These are phyloP conservation scores for Fusarium luffae DNA, from an alignment of 2,329 filamentous ascomycete genomes.

Conservation along the genomic window DNA sequence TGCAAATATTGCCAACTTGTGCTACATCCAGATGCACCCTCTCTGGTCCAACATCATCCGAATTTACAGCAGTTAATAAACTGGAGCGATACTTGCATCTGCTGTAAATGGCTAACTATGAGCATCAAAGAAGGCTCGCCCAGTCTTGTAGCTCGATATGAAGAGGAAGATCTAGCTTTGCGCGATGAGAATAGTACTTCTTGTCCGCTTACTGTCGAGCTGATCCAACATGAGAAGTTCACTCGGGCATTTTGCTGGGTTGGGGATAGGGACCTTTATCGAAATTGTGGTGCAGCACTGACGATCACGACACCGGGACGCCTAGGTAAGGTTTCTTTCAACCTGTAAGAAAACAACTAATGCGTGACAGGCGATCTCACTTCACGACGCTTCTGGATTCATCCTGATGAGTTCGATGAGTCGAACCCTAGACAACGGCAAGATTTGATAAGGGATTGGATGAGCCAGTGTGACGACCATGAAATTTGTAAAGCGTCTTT, in stretches of 20 bases:
- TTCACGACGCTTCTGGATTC: not conserved
- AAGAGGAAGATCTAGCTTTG: not conserved
- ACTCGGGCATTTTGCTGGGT: not conserved
- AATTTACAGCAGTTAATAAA: not conserved
- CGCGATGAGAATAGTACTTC: not conserved
- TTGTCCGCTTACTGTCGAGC: not conserved
- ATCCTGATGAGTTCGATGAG: not conserved
- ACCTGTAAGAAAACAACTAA: not conserved
- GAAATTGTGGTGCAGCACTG: not conserved
- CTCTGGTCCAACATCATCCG: not conserved
- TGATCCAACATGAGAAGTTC: not conserved
- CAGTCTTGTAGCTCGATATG: not conserved
- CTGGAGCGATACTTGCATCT: not conserved
- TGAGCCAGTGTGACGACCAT: not conserved
- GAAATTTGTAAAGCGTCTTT: not conserved
- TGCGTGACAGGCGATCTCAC: not conserved
- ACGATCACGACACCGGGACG: conserved; percentile 1
- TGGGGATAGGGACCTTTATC: not conserved
- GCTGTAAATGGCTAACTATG: conserved; percentile 11
- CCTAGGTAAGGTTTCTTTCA: not conserved
- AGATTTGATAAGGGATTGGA: not conserved
- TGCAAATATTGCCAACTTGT: conserved; percentile 17
- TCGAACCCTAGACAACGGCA: not conserved
- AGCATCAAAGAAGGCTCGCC: not conserved
- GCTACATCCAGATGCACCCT: not conserved